These are phyloP conservation scores for Papiliotrema laurentii DNA, from an alignment of 1,284 basidiomycete species.

Conservation along the genomic window DNA sequence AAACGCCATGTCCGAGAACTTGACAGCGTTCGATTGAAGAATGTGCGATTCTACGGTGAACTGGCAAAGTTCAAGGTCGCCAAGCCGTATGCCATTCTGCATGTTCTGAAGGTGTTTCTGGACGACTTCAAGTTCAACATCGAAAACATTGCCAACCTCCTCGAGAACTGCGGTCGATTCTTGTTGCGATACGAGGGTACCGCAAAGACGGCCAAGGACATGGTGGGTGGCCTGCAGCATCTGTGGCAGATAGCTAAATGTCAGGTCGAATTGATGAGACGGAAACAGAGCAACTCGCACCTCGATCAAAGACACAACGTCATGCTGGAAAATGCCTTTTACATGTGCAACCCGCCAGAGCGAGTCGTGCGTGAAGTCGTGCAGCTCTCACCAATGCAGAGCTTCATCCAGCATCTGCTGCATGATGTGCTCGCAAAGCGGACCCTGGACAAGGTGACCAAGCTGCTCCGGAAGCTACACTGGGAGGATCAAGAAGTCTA, in stretches of 20 bases:
- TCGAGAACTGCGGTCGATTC: constrained; percentile 93
- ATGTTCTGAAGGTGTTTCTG: constrained; percentile 93
- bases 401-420: constrained; percentile 88
- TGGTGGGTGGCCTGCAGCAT: constrained; percentile 15
- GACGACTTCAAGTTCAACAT: constrained; percentile 93
- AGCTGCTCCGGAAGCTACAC: constrained; percentile 85
- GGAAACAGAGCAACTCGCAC: constrained; percentile 88
- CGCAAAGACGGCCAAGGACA: constrained; percentile 62
- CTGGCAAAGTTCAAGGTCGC: constrained; percentile 95
- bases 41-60: constrained; percentile 81
- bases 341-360: constrained; percentile 98
- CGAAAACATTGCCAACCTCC: constrained; percentile 83
- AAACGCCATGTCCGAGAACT: constrained; percentile 90
- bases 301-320: constrained; percentile 85
- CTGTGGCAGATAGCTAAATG: constrained; percentile 8
- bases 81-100: constrained; percentile 84
- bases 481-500: constrained; percentile 70
- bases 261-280: constrained; percentile 85
- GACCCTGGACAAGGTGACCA: constrained; percentile 88
- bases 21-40: constrained; percentile 80
- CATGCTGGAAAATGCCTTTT: constrained; percentile 96
- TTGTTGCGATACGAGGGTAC: constrained; percentile 85
- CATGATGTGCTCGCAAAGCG: constrained; percentile 86
- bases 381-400: constrained; percentile 78
- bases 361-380: constrained; percentile 79